Conservation (phyloP, 768 basidiomycete species). For the Strobilomyces echinocephalus region DNA sequence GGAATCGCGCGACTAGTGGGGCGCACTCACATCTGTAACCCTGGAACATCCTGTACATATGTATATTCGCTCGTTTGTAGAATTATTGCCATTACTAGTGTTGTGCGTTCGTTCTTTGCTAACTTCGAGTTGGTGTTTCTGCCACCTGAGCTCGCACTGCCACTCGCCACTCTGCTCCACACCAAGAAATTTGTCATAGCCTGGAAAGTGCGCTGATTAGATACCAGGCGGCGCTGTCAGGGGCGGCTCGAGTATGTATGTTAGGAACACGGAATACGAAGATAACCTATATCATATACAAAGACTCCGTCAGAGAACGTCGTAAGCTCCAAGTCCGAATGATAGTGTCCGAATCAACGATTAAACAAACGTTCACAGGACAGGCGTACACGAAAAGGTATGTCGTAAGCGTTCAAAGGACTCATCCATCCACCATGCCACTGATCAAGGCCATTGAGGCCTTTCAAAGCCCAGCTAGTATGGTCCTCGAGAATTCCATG, state of each 20-base stretch:
- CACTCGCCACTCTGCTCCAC: background rate
- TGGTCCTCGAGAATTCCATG: background rate
- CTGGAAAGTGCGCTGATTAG: constrained; percentile 5
- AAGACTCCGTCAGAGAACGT: constrained; percentile 13
- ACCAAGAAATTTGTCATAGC: background rate
- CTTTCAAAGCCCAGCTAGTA: background rate
- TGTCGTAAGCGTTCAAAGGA: constrained; percentile 15
- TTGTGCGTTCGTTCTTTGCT: background rate
- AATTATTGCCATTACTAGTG: background rate
- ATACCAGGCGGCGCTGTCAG: constrained; percentile 5
- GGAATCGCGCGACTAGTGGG: constrained; percentile 31
- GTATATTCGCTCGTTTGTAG: constrained; percentile 21
- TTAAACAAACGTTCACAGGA: constrained; percentile 22
- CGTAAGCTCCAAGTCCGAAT: constrained; percentile 18
- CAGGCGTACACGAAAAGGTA: constrained; percentile 18
- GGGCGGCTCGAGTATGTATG: constrained; percentile 1
- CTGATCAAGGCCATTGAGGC: background rate
- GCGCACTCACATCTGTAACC: background rate
- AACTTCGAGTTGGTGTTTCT: too few relatives aligned
- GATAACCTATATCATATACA: constrained; percentile 19
- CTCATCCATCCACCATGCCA: background rate
- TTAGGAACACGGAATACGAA: constrained; percentile 12
- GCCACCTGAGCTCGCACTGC: background rate
- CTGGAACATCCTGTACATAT: constrained; percentile 8
- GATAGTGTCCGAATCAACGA: constrained; percentile 27